Percentiles rank a stretch among this genome's conserved stretches.
phyloP scores from a whole-genome alignment of 1,284 basidiomycete genomes.

The Quambalaria eucalypti region DNA sequence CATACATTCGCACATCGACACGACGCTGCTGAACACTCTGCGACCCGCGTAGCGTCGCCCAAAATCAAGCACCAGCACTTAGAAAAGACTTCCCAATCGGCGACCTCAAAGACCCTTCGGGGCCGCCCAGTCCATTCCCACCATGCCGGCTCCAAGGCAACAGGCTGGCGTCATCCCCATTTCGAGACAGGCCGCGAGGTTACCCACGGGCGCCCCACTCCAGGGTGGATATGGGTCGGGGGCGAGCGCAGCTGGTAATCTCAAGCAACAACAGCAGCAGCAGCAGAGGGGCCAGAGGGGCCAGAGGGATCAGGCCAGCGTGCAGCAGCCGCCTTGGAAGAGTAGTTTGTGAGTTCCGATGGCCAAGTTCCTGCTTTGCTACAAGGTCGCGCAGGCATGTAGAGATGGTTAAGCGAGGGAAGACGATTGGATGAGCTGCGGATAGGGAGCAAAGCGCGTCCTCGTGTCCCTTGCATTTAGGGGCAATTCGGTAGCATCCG shows the following conservation, averaged over 20 bases:
- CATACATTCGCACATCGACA: no score
- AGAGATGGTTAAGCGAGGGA: no score
- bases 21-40: no score
- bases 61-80: no score
- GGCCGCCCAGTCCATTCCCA: background rate
- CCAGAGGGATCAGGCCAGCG: constrained; percentile 7
- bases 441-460: background rate
- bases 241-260: background rate
- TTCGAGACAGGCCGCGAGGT: background rate
- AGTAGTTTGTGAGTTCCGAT: constrained; percentile 11
- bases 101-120: background rate
- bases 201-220: constrained; percentile 14
- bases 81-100: no score
- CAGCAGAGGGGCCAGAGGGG: background rate
- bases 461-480: background rate
- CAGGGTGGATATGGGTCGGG: constrained; percentile 11
- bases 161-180: background rate
- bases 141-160: background rate
- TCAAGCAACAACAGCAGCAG: no score
- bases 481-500: background rate
- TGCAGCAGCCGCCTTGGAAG: constrained; percentile 27
- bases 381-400: no score
- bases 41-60: no score
- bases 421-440: no score
- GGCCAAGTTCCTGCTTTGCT: no score